Evolutionary conservation across 2,329 filamentous ascomycete genomes (phyloP).

Genomic region (Aspergillus uvarum): DNA sequence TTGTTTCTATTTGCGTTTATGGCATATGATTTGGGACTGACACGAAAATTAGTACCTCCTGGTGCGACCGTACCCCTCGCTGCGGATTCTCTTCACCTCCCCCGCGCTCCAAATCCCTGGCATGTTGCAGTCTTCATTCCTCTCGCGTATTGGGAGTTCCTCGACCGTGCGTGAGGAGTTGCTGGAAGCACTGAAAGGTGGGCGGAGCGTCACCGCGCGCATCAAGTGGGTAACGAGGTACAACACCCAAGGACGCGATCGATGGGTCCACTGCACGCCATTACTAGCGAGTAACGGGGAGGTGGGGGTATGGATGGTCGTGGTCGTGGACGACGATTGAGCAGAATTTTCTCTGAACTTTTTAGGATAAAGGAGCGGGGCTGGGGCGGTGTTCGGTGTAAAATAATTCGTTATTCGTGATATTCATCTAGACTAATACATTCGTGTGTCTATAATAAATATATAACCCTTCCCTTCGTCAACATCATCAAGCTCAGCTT

Average conservation of each 20-base stretch:
- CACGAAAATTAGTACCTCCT: slow-evolving; percentile 39
- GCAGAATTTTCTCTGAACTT: background rate
- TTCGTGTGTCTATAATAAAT: background rate
- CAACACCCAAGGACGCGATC: slow-evolving; percentile 58
- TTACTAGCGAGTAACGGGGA: slow-evolving; percentile 64
- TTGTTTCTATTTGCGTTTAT: background rate
- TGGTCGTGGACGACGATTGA: slow-evolving; percentile 67
- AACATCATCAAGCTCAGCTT: background rate
- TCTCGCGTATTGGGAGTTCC: slow-evolving; percentile 48
- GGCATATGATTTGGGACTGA: background rate
- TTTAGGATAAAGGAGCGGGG: background rate
- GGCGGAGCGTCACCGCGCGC: slow-evolving; percentile 71
- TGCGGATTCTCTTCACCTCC: slow-evolving; percentile 68
- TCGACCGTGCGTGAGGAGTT: slow-evolving; percentile 55
- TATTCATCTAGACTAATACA: background rate
- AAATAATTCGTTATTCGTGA: background rate
- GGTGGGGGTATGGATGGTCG: slow-evolving; percentile 76
- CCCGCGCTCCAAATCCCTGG: slow-evolving; percentile 66
- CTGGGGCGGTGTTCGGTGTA: background rate
- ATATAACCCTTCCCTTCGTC: background rate
- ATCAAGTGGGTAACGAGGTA: slow-evolving; percentile 65
- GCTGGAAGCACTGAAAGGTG: slow-evolving; percentile 62
- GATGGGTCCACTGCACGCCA: slow-evolving; percentile 78
- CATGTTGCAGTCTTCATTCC: slow-evolving; percentile 60
- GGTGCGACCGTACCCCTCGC: slow-evolving; percentile 60